Conservation (phyloP, 2,329 filamentous ascomycete species). For the Verticillium alfalfae region DNA sequence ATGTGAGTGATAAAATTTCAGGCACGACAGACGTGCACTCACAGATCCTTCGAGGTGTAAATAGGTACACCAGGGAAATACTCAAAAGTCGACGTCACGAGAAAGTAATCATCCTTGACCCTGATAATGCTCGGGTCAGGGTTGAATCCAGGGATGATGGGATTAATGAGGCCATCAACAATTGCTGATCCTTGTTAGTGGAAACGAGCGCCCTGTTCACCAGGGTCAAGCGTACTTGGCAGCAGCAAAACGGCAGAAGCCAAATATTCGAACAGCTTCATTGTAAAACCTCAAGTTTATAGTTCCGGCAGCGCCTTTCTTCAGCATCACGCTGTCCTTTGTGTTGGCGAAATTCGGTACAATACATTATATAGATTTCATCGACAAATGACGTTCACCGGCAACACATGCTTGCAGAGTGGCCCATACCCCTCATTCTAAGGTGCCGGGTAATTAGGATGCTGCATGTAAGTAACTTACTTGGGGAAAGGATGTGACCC, state of each 20-base stretch:
- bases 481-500: not conserved
- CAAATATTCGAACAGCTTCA: not conserved
- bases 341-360: not conserved
- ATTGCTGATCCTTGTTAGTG: not conserved
- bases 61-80: slow-evolving; percentile 11
- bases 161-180: slow-evolving; percentile 5
- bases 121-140: slow-evolving; percentile 10
- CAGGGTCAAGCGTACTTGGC: not conserved
- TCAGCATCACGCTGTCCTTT: not conserved
- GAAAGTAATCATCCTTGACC: slow-evolving; percentile 8
- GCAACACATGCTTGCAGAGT: not conserved
- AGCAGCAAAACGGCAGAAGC: not conserved
- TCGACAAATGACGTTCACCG: not conserved
- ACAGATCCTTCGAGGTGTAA: slow-evolving; percentile 10
- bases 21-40: not conserved
- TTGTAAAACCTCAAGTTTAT: not conserved
- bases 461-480: not conserved
- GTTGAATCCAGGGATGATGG: slow-evolving; percentile 11
- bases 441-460: not conserved
- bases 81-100: slow-evolving; percentile 10
- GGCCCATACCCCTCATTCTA: not conserved
- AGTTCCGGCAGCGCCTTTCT: not conserved
- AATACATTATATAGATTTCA: not conserved
- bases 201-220: not conserved
- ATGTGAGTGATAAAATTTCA: not conserved